Evolutionary conservation across 2,329 filamentous ascomycete species (phyloP), one percentile per base, ranked within the genome.

Genomic region (Diaporthe vaccinii): DNA sequence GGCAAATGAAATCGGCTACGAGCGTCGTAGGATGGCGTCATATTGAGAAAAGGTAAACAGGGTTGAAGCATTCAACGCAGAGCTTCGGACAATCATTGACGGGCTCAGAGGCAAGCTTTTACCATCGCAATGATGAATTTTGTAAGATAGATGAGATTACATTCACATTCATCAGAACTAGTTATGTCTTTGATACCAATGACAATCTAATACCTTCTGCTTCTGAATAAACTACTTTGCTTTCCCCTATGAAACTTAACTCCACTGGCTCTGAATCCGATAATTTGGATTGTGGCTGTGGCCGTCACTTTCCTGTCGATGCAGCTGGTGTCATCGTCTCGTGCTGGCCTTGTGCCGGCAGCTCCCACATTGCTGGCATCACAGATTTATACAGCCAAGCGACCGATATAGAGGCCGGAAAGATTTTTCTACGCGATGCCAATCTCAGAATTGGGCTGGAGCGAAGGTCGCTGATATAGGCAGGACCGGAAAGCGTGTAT

Each of bases 321-420:
- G 20, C 57, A 59, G 3, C n/a, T 59, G 34, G 34, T 57, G 53
- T 22, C 57, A 59, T 59, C 34, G n/a, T 59, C 57, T 3, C 57
- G 57, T 59, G 57, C 57, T n/a, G 57, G 57, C 34, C 57, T 59
- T 15, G 57, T 59, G 39, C 31, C n/a, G 57, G 57, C 8, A 39
- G 57, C 57, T 39, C 39, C 34, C 57, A 36, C 1, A 36, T 59
- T n/a, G 34, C 57, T 20, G 34, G 10, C 34, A 10, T 20, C 57
- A 59, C 57, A 10, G 31, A 4, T 39, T 59, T 31, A 59, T 59
- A 59, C 34, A 39, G 57, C 31, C 34, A 3, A n/a, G 20, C 3
- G 17, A 59, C 34, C 34, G 22, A 39, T 25, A 39, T 31, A 39
- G 31, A 39, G 2, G 10, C 57, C 20, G 57, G 31, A n/a, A 59